Evolutionary conservation across 352 stramenopile genomes (phyloP), one percentile per base, ranked within the genome.

Genomic region (Globisporangium cylindrosporum): DNA sequence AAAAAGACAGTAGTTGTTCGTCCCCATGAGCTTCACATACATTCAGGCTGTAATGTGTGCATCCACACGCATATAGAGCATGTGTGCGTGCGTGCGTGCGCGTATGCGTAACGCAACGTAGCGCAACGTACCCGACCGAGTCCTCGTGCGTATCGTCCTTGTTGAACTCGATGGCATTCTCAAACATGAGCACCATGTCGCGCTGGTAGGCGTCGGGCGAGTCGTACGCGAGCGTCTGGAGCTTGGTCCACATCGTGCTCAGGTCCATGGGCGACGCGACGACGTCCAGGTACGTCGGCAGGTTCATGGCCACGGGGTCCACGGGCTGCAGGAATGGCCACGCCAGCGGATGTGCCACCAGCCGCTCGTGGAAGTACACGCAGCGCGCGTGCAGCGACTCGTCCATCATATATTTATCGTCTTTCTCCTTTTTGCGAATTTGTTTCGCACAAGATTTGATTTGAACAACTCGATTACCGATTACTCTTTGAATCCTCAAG

Each of bases 221-320:
- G 22, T 51, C 65, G 73, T 96, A 96, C 59, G 85, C 72, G 58
- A 69, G 62, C 0, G 36, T 64, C 61, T 71, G 82, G 58, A 98
- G 86, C 62, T 95, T 97, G 56, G 72, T 67, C 48, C 89, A 81
- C 74, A 99, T 97, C 1, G 96, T 99, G 55, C 89, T 84, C 29
- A 99, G 84, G 75, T 99, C 97, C 98, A 99, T 99, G 6, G 98
- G 98, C 46, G 87, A 68, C 73, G 92, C 85, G 64, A 99, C 92
- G 29, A 99, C 87, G 14, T 97, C 80, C 64, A 93, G 92, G 75
- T 99, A 99, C 60, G 90, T 95, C 14, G 93, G 93, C 62, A 99
- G 82, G 54, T 95, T 88, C 48, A 98, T 74, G 56, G 84, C 83
- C 29, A 98, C 87, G 41, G 98, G 93, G 76, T 99, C 97, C 54